phyloP scores from a whole-genome alignment of 768 basidiomycete genomes.

The Collybia sp. region DNA sequence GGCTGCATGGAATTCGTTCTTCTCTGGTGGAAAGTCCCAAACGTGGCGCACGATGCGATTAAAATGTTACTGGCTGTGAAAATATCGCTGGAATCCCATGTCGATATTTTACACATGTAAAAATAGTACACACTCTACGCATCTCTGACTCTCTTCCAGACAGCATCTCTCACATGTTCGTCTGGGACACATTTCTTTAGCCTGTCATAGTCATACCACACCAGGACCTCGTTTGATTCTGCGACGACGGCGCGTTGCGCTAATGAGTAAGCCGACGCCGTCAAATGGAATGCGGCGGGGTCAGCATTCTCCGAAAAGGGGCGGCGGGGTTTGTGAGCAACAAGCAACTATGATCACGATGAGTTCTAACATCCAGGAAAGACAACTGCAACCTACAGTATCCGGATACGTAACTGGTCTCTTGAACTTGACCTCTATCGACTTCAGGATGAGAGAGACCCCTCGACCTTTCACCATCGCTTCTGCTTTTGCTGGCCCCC shows the following conservation, averaged over 20 bases:
- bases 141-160: conserved; percentile 15
- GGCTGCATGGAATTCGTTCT: neutral
- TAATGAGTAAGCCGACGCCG: conserved; percentile 59
- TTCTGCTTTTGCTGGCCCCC: conserved; percentile 48
- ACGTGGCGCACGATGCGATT: neutral
- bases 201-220: conserved; percentile 77
- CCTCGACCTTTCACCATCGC: conserved; percentile 62
- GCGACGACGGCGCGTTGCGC: conserved; percentile 59
- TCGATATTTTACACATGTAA: neutral
- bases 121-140: neutral
- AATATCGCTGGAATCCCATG: neutral
- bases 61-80: neutral
- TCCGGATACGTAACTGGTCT: conserved; percentile 75
- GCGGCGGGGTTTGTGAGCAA: conserved; percentile 53
- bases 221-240: conserved; percentile 56
- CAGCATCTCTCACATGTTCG: conserved; percentile 34
- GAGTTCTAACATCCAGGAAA: conserved; percentile 1
- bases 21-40: neutral
- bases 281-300: conserved; percentile 42
- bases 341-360: conserved; percentile 44
- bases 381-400: conserved; percentile 43
- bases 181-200: conserved; percentile 63
- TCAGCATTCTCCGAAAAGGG: conserved; percentile 20
- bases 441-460: conserved; percentile 72
- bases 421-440: conserved; percentile 60